These are phyloP conservation scores for Tilletiopsis washingtonensis DNA, from an alignment of 1,284 basidiomycete genomes.

Conservation along the genomic window DNA sequence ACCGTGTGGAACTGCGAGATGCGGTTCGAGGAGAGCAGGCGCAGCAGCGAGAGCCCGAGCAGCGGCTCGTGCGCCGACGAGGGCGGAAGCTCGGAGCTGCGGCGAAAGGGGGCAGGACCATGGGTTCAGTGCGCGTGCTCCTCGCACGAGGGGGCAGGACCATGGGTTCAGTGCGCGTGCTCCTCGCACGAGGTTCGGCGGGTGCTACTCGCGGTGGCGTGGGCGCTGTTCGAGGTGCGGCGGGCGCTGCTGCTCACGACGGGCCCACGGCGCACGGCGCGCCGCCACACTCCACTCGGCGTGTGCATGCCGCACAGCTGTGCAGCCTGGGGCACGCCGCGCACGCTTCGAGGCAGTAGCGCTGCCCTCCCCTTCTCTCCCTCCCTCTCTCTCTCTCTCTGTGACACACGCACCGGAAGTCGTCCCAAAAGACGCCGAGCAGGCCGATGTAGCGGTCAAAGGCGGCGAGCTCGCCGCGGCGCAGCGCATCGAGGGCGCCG, in stretches of 20 bases:
- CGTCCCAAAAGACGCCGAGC: constrained; percentile 78
- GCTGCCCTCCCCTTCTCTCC: too few species aligned
- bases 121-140: background rate
- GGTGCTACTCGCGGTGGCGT: too few species aligned
- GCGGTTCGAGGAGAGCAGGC: constrained; percentile 86
- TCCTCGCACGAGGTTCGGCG: background rate
- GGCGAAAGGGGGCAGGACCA: background rate
- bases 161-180: background rate
- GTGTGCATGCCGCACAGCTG: too few species aligned
- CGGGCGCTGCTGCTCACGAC: too few species aligned
- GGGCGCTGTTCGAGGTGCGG: too few species aligned
- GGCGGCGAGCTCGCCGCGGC: constrained; percentile 74
- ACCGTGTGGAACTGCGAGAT: constrained; percentile 98
- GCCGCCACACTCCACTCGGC: too few species aligned
- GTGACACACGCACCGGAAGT: constrained; percentile 68
- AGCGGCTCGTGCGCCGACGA: constrained; percentile 81
- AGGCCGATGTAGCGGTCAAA: constrained; percentile 94
- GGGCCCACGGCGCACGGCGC: too few species aligned
- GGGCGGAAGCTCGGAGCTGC: constrained; percentile 63
- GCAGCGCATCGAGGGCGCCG: constrained; percentile 85
- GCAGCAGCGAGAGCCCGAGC: constrained; percentile 85
- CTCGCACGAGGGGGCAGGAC: background rate
- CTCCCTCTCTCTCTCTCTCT: too few species aligned
- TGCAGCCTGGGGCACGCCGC: too few species aligned
- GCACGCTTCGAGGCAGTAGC: too few species aligned